Conservation (phyloP, 148 eudicot genomes). For the Persicaria maculosa region DNA sequence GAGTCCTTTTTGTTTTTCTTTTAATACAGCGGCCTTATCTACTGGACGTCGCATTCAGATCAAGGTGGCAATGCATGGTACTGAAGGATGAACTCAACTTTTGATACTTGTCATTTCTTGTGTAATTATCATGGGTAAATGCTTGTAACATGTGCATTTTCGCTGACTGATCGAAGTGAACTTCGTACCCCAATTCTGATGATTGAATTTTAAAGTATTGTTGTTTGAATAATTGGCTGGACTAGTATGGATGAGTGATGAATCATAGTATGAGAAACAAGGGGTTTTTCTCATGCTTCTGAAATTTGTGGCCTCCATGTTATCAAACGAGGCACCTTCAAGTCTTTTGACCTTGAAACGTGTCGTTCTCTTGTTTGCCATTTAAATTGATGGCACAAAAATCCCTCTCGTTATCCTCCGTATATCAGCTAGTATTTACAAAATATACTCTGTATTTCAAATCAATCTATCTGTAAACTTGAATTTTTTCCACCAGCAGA, state of each 20-base stretch:
- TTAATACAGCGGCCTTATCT: conserved; percentile 64
- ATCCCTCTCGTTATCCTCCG: no score
- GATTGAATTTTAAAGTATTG: neutral
- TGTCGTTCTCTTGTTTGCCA: no score
- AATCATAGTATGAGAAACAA: no score
- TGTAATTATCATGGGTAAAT: conserved; percentile 26
- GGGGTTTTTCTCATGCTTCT: no score
- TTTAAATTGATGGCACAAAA: no score
- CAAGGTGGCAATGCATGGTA: conserved; percentile 18
- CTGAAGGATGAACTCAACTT: conserved; percentile 9
- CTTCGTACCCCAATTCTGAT: neutral
- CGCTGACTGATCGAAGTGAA: neutral
- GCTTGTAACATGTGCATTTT: conserved; percentile 22
- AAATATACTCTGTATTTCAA: no score
- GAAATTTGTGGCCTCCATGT: no score
- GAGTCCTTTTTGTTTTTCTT: neutral
- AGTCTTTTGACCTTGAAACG: no score
- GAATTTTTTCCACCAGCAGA: no score
- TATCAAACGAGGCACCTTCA: no score
- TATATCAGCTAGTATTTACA: no score
- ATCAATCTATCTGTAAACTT: no score
- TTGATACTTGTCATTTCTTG: conserved; percentile 4
- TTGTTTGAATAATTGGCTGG: neutral
- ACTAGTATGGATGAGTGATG: neutral
- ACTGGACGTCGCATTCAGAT: conserved; percentile 82